phyloP scores from a whole-genome alignment of 805 yeast species.

The Pichia scutulata region DNA sequence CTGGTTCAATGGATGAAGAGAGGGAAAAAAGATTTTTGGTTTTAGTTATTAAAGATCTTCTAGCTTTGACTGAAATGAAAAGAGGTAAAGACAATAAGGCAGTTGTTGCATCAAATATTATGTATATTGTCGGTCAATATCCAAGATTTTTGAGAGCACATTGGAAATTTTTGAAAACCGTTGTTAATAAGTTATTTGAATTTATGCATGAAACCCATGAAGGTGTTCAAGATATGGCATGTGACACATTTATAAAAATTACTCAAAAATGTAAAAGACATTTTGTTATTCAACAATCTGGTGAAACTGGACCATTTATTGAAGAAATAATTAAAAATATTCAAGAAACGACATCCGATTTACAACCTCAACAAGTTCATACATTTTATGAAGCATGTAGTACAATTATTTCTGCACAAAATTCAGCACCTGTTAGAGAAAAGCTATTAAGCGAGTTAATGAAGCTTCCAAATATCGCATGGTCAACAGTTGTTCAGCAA shows the following conservation, averaged over 20 bases:
- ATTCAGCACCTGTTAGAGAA: conserved; percentile 59
- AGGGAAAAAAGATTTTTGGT: conserved; percentile 93
- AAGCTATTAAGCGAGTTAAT: conserved; percentile 69
- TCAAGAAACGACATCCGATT: conserved; percentile 79
- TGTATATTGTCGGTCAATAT: conserved; percentile 99
- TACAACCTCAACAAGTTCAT: conserved; percentile 96
- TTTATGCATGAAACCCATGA: conserved; percentile 99
- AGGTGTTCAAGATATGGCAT: conserved; percentile 99
- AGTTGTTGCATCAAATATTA: conserved; percentile 97
- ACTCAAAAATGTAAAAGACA: conserved; percentile 93
- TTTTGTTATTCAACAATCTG: conserved; percentile 80
- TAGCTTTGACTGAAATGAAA: conserved; percentile 90
- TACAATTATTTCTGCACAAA: conserved; percentile 82
- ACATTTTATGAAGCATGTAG: conserved; percentile 98
- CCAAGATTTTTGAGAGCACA: conserved; percentile 96
- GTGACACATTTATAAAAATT: conserved; percentile 96
- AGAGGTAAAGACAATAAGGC: conserved; percentile 98
- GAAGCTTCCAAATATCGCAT: conserved; percentile 90
- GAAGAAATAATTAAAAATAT: conserved; percentile 81
- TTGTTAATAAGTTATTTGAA: conserved; percentile 89
- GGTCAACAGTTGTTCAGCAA: conserved; percentile 82
- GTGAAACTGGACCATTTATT: conserved; percentile 85
- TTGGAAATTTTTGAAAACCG: conserved; percentile 96
- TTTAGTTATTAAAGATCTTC: conserved; percentile 83
- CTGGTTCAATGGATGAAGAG: conserved; percentile 98